phyloP scores from a whole-genome alignment of 2,329 filamentous ascomycete genomes.

The Pseudogymnoascus sp. region DNA sequence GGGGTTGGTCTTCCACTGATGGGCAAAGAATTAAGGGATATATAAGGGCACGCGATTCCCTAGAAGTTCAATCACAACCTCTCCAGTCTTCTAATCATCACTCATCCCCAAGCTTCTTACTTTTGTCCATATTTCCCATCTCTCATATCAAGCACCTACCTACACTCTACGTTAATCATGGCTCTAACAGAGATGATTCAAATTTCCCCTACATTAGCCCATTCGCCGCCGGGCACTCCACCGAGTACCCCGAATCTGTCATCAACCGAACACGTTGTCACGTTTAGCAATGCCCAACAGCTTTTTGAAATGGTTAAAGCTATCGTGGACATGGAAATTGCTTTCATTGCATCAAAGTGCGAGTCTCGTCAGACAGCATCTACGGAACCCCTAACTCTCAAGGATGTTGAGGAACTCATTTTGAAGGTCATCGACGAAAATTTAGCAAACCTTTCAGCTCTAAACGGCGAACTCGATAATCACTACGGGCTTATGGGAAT shows the following conservation, averaged over 20 bases:
- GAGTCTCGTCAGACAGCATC: background rate
- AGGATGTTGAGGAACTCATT: conserved; percentile 9
- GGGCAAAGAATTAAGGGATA: conserved; percentile 4
- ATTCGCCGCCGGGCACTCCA: background rate
- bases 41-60: conserved; percentile 6
- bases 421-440: conserved; percentile 10
- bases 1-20: background rate
- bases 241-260: conserved; percentile 10
- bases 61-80: conserved; percentile 8
- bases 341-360: background rate
- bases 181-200: conserved; percentile 16
- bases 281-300: background rate
- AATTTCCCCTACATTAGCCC: background rate
- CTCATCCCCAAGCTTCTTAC: conserved; percentile 4
- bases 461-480: background rate
- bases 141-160: conserved; percentile 1
- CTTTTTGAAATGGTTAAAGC: background rate
- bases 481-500: background rate
- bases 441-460: background rate
- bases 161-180: conserved; percentile 10
- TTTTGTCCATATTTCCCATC: conserved; percentile 8
- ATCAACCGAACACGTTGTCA: background rate
- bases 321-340: background rate
- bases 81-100: conserved; percentile 8
- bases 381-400: background rate